Conservation (phyloP, 140 eudicot genomes). For the Flaveria floridana region DNA sequence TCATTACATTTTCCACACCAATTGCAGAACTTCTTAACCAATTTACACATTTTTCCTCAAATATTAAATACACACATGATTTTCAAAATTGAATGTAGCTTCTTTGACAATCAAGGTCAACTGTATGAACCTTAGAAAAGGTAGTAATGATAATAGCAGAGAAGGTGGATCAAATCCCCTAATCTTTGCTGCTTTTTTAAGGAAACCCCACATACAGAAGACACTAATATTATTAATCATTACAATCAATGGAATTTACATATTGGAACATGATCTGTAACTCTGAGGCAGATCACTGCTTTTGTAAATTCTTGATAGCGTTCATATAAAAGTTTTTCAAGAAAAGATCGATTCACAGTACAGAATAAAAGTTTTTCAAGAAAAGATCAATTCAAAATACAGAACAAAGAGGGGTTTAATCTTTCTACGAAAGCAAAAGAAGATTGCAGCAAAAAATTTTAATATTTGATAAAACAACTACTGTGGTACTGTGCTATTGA, state of each 20-base stretch:
- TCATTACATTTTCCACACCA: neutral
- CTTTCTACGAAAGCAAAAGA: neutral
- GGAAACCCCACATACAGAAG: constrained; percentile 1
- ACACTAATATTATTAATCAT: neutral
- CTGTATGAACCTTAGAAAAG: neutral
- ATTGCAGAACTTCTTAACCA: neutral
- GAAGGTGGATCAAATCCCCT: neutral
- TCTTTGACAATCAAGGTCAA: neutral
- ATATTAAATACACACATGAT: constrained; percentile 4
- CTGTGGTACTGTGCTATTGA: constrained; percentile 1
- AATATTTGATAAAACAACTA: neutral
- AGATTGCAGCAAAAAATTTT: neutral
- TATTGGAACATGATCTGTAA: constrained; percentile 17
- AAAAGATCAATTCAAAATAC: neutral
- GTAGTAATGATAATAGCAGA: neutral
- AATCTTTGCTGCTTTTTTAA: constrained; percentile 8
- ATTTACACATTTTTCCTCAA: neutral
- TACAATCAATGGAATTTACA: constrained; percentile 1
- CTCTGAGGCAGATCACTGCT: neutral
- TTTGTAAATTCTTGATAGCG: neutral
- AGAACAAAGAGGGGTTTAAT: neutral
- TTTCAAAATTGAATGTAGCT: neutral
- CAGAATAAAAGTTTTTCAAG: constrained; percentile 9
- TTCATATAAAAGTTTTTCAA: neutral
- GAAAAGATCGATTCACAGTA: neutral